Evolutionary conservation across 1,284 basidiomycete species (phyloP), one percentile per base, ranked within the genome.

Genomic region (Ceratobasidium sp.): DNA sequence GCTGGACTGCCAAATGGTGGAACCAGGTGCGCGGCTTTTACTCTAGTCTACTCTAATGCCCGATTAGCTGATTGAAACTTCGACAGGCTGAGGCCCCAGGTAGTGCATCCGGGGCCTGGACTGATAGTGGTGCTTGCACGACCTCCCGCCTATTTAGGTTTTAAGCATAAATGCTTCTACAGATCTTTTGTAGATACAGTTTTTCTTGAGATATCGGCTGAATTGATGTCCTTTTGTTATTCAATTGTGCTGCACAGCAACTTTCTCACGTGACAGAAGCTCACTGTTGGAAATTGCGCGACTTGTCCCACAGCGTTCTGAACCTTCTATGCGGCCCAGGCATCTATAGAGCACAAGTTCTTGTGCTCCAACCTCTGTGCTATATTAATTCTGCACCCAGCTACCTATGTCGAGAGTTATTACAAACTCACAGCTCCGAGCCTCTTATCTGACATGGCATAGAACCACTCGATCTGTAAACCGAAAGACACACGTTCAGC

Each of bases 1-100:
- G 89, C 32, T 91, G 88, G 88, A 87, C 84, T 9, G 87, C 88
- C 2, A 84, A 87, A 77, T 89, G 87, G 86, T 89, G 89, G 89
- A 73, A 14, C 30, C 63, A 73, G 54, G 63, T 58, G 46, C 7
- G 49, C 44, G 32, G 14, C 55, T 35, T 46, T 14, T 11, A 16
- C 54, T 21, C 49, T 18, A 41, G 28, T 5, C 35, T 38, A 38
- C 35, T 38, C 35, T 11, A 38, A 38, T 38, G 35, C 11, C 35
- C 35, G 11, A 38, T 11, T 38, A 11, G 11, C 11, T 11, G 35
- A 38, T 38, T 38, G 35, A 11, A 38, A 38, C 35, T 11, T 38
- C 35, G 35, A 41, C 32, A 46, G 66, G 38, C 43, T n/a, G 75
- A 77, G 43, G 61, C 62, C 2, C 77, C 77, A 14, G 76, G 86